These are phyloP conservation scores for Suillus plorans DNA, from an alignment of 768 basidiomycete species.

Conservation along the genomic window DNA sequence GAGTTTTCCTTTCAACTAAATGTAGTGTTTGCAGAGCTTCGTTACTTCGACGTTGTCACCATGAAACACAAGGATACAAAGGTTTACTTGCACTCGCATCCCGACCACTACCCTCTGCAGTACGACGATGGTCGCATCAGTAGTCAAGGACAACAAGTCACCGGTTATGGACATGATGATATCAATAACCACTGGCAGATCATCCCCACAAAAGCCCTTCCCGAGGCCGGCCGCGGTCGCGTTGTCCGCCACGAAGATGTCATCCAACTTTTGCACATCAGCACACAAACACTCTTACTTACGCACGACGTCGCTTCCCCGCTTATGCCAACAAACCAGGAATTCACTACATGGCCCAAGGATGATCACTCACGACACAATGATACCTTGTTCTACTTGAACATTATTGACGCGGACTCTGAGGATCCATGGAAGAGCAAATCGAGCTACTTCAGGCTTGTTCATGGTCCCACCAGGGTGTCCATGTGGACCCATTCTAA, in stretches of 20 bases:
- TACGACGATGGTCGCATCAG: conserved; percentile 96
- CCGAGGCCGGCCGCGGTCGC: conserved; percentile 90
- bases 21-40: conserved; percentile 65
- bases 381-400: conserved; percentile 85
- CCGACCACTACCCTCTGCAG: conserved; percentile 85
- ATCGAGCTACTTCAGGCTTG: conserved; percentile 86
- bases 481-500: conserved; percentile 90
- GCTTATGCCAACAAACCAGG: conserved; percentile 96
- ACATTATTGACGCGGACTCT: conserved; percentile 69
- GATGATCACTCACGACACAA: conserved; percentile 77
- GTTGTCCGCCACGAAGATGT: conserved; percentile 89
- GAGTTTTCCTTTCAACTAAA: background rate
- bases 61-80: conserved; percentile 93
- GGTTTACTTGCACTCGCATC: conserved; percentile 90
- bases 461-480: conserved; percentile 88
- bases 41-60: conserved; percentile 86
- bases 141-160: conserved; percentile 96
- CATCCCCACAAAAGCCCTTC: conserved; percentile 91
- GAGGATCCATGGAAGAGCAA: conserved; percentile 92
- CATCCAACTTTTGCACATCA: conserved; percentile 85
- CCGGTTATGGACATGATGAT: conserved; percentile 92
- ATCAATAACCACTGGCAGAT: conserved; percentile 96
- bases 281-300: conserved; percentile 78
- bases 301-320: conserved; percentile 98
- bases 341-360: conserved; percentile 91